Conservation (phyloP, 23 red algal species). For the Gracilariopsis chorda region DNA sequence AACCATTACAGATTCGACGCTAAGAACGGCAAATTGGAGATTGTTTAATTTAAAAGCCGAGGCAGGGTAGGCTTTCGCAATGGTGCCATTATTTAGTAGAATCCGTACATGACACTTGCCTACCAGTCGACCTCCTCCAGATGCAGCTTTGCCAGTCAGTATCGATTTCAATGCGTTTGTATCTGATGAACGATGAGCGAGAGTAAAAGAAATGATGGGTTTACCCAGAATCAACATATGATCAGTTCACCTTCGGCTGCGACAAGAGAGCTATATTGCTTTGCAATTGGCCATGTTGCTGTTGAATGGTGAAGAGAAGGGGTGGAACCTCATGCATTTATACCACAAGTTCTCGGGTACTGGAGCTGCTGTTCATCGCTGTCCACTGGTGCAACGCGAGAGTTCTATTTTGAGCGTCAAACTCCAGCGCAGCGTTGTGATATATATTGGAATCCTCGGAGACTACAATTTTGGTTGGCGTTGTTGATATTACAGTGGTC, state of each 20-base stretch:
- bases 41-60: slow-evolving; percentile 5
- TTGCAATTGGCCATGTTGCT: not conserved
- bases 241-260: not conserved
- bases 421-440: not conserved
- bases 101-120: not conserved
- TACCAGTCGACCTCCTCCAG: not conserved
- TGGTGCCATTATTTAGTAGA: not conserved
- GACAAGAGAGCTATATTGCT: not conserved
- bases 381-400: not conserved
- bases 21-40: not conserved
- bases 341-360: not conserved
- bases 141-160: not conserved
- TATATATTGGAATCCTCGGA: too few relatives aligned
- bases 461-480: too few relatives aligned
- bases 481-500: too few relatives aligned
- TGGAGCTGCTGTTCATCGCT: not conserved
- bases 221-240: slow-evolving; percentile 7
- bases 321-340: not conserved
- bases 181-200: not conserved
- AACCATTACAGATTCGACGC: not conserved
- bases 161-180: not conserved
- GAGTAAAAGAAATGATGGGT: slow-evolving; percentile 28
- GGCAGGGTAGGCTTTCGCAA: slow-evolving; percentile 5
- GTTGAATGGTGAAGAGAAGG: not conserved
- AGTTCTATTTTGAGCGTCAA: not conserved